A percentile compares a stretch with the other conserved stretches of the same genome.
phyloP scores from a whole-genome alignment of 306 rosid genomes.

The Acacia confusa region DNA sequence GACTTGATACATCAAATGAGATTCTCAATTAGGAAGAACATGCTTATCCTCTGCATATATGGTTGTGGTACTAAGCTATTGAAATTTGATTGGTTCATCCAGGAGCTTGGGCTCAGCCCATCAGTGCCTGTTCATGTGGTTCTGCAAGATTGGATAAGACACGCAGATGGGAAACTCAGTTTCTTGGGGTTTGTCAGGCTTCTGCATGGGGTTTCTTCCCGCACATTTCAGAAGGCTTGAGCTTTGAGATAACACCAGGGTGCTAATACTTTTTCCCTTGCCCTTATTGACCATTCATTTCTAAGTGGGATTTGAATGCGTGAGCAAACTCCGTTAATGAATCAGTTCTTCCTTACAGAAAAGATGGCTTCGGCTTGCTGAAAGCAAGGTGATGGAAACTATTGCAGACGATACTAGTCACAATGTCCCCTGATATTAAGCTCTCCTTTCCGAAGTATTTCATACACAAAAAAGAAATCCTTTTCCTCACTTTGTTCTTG shows the following conservation, averaged over 20 bases:
- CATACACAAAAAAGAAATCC: constrained; percentile 20
- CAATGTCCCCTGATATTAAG: constrained; percentile 32
- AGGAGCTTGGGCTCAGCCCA: constrained; percentile 77
- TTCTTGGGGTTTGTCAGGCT: constrained; percentile 71
- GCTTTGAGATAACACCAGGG: constrained; percentile 16
- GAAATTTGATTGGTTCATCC: not conserved
- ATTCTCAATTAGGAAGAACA: not conserved
- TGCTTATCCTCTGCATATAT: not conserved
- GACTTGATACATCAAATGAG: not conserved
- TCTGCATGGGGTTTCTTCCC: constrained; percentile 56
- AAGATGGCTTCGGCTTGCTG: constrained; percentile 21
- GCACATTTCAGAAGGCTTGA: constrained; percentile 48
- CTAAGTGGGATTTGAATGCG: not conserved
- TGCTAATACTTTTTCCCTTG: not conserved
- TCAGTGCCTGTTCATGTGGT: constrained; percentile 73
- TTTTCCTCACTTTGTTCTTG: constrained; percentile 14
- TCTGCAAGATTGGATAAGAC: constrained; percentile 79
- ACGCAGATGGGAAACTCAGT: constrained; percentile 71
- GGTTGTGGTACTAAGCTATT: not conserved
- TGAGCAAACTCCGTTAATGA: not conserved
- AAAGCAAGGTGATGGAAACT: constrained; percentile 18
- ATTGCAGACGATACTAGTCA: constrained; percentile 30
- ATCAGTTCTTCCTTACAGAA: not conserved
- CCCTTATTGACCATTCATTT: constrained; percentile 12
- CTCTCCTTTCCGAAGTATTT: constrained; percentile 15